Evolutionary conservation across 2,329 filamentous ascomycete genomes (phyloP), one percentile per base, ranked within the genome.

Genomic region (Teratosphaeria nubilosa): DNA sequence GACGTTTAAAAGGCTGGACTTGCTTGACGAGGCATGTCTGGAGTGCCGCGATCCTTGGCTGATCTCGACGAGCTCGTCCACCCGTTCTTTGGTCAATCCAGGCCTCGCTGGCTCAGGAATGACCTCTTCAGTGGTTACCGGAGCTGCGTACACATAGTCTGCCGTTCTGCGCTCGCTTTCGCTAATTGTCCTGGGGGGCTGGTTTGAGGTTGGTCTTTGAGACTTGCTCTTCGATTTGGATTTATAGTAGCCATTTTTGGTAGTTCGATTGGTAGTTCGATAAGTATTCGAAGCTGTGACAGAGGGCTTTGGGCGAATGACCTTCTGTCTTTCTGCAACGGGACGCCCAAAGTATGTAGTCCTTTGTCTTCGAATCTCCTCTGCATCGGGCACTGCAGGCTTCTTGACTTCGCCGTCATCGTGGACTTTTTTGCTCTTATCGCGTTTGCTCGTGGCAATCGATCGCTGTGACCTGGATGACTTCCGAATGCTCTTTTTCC

Each of bases 311-410:
- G 53, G 32, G 20, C 60, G 24, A 16, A 61, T 57, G 31, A 61
- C 31, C 41, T 61, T 61, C 41, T 59, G 57, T 30, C 55, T 51
- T 20, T 62, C 60, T 32, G 53, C 56, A 66, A 56, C 69, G 60
- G 55, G 64, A 13, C 37, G 34, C 22, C 13, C 63, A 62, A 70
- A 75, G 62, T 77, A 77, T 5, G 70, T 70, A 31, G 70, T 69
- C 62, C 75, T 61, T 56, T 69, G 68, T 32, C 67, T 67, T 56
- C 74, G 64, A 54, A 76, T 60, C 55, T 76, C 74, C 55, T 75
- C 71, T 45, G 76, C 59, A 59, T 76, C 74, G 14, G 31, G 51
- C 9, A 20, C 16, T n/a, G n/a, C n/a, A 25, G 73, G 63, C 61
- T 73, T 61, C 57, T 61, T 59, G 50, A 60, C 59, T n/a, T 59